phyloP scores from a whole-genome alignment of 2,329 filamentous ascomycete genomes.

The Cryphonectria parasitica region DNA sequence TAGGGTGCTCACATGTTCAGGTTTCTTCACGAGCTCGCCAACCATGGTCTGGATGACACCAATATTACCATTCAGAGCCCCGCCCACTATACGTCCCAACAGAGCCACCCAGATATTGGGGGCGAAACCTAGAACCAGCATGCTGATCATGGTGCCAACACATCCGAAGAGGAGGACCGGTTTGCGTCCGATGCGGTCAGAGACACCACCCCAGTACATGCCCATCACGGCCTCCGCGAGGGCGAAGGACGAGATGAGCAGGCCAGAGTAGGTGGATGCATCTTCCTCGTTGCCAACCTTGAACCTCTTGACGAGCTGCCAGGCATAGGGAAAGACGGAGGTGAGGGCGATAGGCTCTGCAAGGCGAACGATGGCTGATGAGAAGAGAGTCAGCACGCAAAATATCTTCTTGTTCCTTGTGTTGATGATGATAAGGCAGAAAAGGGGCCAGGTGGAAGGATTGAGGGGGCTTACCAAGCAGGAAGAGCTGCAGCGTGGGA shows the following conservation, averaged over 20 bases:
- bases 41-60: constrained; percentile 94
- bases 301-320: constrained; percentile 79
- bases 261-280: constrained; percentile 85
- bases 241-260: constrained; percentile 85
- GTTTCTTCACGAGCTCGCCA: constrained; percentile 80
- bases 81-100: constrained; percentile 74
- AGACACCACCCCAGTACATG: constrained; percentile 85
- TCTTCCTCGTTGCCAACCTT: constrained; percentile 71
- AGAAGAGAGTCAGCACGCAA: background rate
- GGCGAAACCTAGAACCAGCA: constrained; percentile 82
- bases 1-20: constrained; percentile 70
- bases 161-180: constrained; percentile 80
- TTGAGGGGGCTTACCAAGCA: constrained; percentile 67
- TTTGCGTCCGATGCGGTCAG: constrained; percentile 82
- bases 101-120: constrained; percentile 84
- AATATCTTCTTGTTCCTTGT: background rate
- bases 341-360: constrained; percentile 92
- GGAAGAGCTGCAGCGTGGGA: constrained; percentile 78
- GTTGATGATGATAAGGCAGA: background rate
- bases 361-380: constrained; percentile 82
- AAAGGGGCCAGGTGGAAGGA: background rate
- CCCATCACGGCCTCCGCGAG: constrained; percentile 81
- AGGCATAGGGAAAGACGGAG: constrained; percentile 91
- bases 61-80: constrained; percentile 88
- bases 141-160: constrained; percentile 78